phyloP scores from a whole-genome alignment of 257 asterid species.

The Solanum habrochaites region DNA sequence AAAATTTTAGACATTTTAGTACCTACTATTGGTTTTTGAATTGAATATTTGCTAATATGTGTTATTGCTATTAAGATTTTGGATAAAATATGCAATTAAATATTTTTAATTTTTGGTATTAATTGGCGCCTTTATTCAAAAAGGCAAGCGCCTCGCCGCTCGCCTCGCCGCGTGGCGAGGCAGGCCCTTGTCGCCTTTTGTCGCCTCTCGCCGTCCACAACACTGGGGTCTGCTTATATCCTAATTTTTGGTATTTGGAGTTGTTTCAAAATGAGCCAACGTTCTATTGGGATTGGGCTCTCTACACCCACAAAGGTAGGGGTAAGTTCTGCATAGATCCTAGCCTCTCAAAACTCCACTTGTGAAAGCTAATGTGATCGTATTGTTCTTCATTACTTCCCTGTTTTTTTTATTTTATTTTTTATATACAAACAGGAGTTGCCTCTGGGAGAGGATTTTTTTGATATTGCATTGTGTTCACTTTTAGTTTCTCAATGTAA shows the following conservation, averaged over 20 bases:
- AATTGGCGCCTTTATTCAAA: too few relatives aligned
- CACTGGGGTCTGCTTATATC: neutral
- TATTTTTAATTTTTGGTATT: too few relatives aligned
- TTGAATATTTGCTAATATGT: too few relatives aligned
- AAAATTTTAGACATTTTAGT: too few relatives aligned
- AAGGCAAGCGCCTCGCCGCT: too few relatives aligned
- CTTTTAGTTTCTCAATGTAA: neutral
- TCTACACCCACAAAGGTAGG: neutral
- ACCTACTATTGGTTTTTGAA: too few relatives aligned
- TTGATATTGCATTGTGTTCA: neutral
- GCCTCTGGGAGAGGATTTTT: neutral
- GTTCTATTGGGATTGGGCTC: neutral
- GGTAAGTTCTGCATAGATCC: neutral
- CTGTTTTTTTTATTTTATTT: neutral
- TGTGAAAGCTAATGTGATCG: neutral
- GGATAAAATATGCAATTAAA: too few relatives aligned
- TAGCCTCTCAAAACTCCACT: neutral
- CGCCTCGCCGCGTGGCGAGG: too few relatives aligned
- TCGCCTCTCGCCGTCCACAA: too few relatives aligned
- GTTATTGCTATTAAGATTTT: too few relatives aligned
- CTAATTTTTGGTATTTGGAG: neutral
- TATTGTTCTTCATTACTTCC: neutral
- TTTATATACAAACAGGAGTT: neutral
- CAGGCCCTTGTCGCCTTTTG: too few relatives aligned
- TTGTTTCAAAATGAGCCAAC: neutral